A percentile compares a stretch with the other conserved stretches of the same genome.
phyloP scores from a whole-genome alignment of 768 basidiomycete species.

The Serendipita sp. region DNA sequence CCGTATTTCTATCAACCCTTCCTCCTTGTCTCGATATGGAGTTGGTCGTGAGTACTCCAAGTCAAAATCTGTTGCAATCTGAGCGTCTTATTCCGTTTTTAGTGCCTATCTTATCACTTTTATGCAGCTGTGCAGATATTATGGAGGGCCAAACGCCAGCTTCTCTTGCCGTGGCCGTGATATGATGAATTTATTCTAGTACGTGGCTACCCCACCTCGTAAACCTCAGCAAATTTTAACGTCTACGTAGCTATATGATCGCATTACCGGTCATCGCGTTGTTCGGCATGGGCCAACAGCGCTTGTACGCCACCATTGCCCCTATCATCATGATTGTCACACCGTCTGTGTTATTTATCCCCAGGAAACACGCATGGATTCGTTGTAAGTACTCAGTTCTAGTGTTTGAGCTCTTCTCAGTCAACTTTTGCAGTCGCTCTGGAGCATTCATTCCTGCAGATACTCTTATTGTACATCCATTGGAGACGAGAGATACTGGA shows the following conservation, averaged over 20 bases:
- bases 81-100: neutral
- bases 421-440: neutral
- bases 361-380: slow-evolving; percentile 12
- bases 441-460: neutral
- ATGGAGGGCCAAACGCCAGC: neutral
- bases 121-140: neutral
- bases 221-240: neutral
- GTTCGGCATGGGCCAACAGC: slow-evolving; percentile 18
- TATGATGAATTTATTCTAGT: neutral
- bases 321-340: slow-evolving; percentile 18
- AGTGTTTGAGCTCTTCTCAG: neutral
- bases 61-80: neutral
- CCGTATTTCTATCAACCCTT: slow-evolving; percentile 44
- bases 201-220: slow-evolving; percentile 10
- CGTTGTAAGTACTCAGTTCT: slow-evolving; percentile 11
- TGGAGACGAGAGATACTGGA: slow-evolving; percentile 22
- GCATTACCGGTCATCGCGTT: slow-evolving; percentile 19
- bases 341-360: slow-evolving; percentile 16
- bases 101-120: slow-evolving; percentile 3
- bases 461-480: slow-evolving; percentile 21
- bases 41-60: slow-evolving; percentile 26
- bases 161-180: neutral
- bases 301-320: slow-evolving; percentile 16
- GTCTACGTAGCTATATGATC: slow-evolving; percentile 11
- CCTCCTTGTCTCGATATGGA: slow-evolving; percentile 43